Percentiles rank a stretch among this genome's conserved stretches.
These are phyloP conservation scores for Sporisorium scitamineum DNA, from an alignment of 1,284 basidiomycete genomes.

Conservation along the genomic window DNA sequence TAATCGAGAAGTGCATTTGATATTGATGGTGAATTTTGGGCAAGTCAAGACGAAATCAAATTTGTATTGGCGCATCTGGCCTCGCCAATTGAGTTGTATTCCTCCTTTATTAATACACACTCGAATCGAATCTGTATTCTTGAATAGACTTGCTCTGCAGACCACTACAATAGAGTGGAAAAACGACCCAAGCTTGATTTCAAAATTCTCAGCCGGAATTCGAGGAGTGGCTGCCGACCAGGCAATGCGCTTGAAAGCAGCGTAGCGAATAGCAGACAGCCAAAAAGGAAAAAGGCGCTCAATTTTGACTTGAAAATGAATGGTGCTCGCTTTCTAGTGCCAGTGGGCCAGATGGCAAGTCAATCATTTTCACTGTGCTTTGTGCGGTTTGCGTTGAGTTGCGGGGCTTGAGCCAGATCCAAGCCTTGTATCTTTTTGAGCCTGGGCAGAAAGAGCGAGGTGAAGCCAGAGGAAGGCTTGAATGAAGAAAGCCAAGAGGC, in stretches of 20 bases:
- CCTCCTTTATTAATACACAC: background rate
- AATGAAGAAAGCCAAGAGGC: background rate
- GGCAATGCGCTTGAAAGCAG: background rate
- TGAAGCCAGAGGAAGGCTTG: background rate
- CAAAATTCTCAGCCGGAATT: background rate
- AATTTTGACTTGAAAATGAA: background rate
- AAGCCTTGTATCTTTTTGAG: background rate
- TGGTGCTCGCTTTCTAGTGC: background rate
- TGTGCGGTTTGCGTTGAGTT: background rate
- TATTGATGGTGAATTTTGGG: background rate
- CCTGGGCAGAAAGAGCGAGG: background rate
- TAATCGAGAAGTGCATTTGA: background rate
- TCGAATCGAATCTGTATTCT: background rate
- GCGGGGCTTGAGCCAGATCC: conserved; percentile 3
- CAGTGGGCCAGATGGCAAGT: conserved; percentile 1
- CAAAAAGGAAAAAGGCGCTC: background rate
- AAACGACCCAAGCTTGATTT: background rate
- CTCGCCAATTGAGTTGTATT: background rate
- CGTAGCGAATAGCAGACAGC: background rate
- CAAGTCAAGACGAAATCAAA: background rate
- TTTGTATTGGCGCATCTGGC: conserved; percentile 6
- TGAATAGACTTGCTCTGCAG: background rate
- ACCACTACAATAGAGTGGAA: background rate
- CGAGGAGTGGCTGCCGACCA: background rate
- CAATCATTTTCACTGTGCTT: background rate